These are phyloP conservation scores for Gossypium schwendimanii DNA, from an alignment of 441 rosid species.

Conservation along the genomic window DNA sequence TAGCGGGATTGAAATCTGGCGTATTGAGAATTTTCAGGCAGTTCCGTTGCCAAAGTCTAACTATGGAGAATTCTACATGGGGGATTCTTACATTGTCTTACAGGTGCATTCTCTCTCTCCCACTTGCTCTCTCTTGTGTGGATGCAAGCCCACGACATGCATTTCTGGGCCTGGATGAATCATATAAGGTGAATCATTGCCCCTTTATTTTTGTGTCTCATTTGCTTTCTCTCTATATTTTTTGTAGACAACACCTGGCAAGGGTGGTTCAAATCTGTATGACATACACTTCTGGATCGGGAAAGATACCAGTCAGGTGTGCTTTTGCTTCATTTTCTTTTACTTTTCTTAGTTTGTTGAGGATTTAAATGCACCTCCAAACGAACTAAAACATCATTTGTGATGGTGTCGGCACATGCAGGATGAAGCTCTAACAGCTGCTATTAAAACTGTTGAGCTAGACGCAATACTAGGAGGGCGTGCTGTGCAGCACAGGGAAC, in stretches of 20 bases:
- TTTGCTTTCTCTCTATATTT: background rate
- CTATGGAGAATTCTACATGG: conserved; percentile 89
- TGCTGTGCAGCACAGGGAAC: conserved; percentile 94
- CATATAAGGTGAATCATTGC: background rate
- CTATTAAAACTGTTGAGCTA: conserved; percentile 89
- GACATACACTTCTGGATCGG: conserved; percentile 99
- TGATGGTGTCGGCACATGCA: conserved; percentile 15
- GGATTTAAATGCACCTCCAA: background rate
- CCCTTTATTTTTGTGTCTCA: background rate
- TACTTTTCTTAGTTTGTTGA: background rate
- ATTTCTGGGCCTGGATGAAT: background rate
- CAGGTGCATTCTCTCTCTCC: conserved; percentile 41
- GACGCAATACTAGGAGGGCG: conserved; percentile 98
- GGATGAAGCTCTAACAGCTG: conserved; percentile 99
- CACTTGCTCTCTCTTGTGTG: background rate
- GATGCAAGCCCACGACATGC: background rate
- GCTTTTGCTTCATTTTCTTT: conserved; percentile 9
- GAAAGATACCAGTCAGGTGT: conserved; percentile 93
- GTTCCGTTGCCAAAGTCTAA: conserved; percentile 80
- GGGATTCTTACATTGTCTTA: conserved; percentile 85
- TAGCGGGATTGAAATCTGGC: conserved; percentile 97
- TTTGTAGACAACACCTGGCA: conserved; percentile 66
- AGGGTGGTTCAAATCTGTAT: conserved; percentile 78
- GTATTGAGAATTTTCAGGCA: conserved; percentile 86
- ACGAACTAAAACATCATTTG: conserved; percentile 3